Conservation (phyloP, 2,329 filamentous ascomycete species). For the Alternaria brassicicola region DNA sequence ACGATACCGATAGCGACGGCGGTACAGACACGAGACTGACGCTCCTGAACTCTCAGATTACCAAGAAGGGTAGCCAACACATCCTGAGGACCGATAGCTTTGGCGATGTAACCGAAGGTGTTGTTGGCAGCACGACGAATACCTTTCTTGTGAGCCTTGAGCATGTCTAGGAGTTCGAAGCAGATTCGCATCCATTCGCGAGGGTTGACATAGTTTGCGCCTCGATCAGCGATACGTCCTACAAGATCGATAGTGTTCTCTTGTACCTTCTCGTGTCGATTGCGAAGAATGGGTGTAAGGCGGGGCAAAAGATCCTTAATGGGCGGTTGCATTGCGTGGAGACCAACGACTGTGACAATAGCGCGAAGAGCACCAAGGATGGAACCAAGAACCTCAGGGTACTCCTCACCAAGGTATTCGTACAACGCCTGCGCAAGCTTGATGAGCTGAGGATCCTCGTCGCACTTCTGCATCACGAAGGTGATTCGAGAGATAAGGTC, state of each 20-base stretch:
- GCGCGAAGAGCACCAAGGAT: constrained; percentile 93
- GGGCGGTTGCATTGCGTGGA: constrained; percentile 96
- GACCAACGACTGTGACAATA: constrained; percentile 97
- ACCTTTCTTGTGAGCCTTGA: constrained; percentile 99
- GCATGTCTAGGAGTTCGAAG: constrained; percentile 98
- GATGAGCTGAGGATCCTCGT: constrained; percentile 92
- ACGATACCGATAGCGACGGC: constrained; percentile 98
- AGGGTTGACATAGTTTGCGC: constrained; percentile 93
- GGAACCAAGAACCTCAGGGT: constrained; percentile 94
- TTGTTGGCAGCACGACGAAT: constrained; percentile 98
- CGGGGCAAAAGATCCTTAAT: constrained; percentile 95
- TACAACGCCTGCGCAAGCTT: constrained; percentile 95
- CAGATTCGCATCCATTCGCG: constrained; percentile 99
- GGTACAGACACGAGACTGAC: constrained; percentile 97
- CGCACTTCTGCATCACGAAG: constrained; percentile 98
- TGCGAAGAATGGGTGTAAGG: constrained; percentile 95
- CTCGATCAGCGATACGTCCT: constrained; percentile 95
- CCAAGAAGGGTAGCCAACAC: constrained; percentile 94
- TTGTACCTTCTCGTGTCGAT: constrained; percentile 98
- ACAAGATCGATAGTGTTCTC: constrained; percentile 99
- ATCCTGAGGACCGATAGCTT: constrained; percentile 97
- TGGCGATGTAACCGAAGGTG: constrained; percentile 99
- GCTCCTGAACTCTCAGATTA: constrained; percentile 95
- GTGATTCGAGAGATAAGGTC: constrained; percentile 96
- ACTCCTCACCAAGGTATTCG: constrained; percentile 98